Evolutionary conservation across 371 early-diverging fungal species (phyloP), one percentile per base, ranked within the genome.

Genomic region (Mortierella sp.): DNA sequence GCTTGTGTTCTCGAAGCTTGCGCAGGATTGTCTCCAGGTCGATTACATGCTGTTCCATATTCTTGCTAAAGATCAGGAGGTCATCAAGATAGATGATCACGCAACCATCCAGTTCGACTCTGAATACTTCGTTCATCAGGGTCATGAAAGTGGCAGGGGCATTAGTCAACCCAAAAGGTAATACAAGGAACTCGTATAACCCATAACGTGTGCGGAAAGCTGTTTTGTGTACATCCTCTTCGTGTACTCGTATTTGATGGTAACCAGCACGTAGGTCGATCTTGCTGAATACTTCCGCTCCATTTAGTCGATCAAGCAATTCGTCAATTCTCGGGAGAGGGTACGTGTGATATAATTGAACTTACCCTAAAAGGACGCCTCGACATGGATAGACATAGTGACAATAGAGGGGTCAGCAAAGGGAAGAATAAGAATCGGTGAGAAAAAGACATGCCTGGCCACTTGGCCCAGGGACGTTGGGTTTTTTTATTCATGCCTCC

Each of bases 1-100:
- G 63, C 0, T 57, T 14, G 46, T 84, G 66, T 1, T 75, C 23
- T 0, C 47, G 28, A 2, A 88, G 75, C 7, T 57, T 68, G 1
- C 68, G 1, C 0, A 89, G 70, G 9, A 86, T 82, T 0, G 47
- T 18, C 7, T 44, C 11, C 44, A 83, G 21, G 57, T 84, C 73
- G 0, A 29, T 16, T 0, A 12, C 2, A 47, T 86, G 83, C 23
- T 74, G 72, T 26, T n/a, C n/a, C n/a, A n/a, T n/a, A n/a, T n/a
- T n/a, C n/a, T n/a, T n/a, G n/a, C n/a, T n/a, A n/a, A n/a, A 84
- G 23, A 88, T 81, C 3, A 85, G 57, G 28, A 86, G 83, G 48
- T 83, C 84, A 52, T 86, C 84, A 7, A 52, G 21, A 16, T 9
- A 45, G 25, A 66, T 44, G 1, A 70, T 46, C 2, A 75, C 66